phyloP scores from a whole-genome alignment of 2,329 filamentous ascomycete species.

The Helicocarpus griseus region DNA sequence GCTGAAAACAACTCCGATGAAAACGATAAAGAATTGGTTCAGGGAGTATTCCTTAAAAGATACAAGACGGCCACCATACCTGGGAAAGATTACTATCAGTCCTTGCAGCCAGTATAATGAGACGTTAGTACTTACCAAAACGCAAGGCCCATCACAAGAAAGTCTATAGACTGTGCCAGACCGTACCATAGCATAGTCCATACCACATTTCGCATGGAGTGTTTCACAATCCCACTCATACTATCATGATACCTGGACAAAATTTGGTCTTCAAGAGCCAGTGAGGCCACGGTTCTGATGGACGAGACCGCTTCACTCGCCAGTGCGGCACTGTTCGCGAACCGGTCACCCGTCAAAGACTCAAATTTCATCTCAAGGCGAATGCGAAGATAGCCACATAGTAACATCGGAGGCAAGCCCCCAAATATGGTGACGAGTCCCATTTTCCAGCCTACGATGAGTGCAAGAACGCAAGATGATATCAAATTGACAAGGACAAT shows the following conservation, averaged over 20 bases:
- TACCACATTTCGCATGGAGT: slow-evolving; percentile 15
- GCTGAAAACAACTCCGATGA: slow-evolving; percentile 31
- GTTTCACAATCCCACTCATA: slow-evolving; percentile 16
- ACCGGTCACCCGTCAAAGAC: slow-evolving; percentile 34
- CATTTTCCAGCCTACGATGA: slow-evolving; percentile 71
- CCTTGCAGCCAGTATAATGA: background rate
- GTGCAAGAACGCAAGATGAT: slow-evolving; percentile 53
- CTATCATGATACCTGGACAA: slow-evolving; percentile 26
- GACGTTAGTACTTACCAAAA: slow-evolving; percentile 27
- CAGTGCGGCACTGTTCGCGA: slow-evolving; percentile 38
- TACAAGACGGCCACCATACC: slow-evolving; percentile 49
- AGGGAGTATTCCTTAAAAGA: slow-evolving; percentile 16
- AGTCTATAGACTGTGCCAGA: slow-evolving; percentile 20
- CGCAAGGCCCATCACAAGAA: slow-evolving; percentile 3
- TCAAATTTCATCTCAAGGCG: slow-evolving; percentile 42
- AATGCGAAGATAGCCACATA: slow-evolving; percentile 31
- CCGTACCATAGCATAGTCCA: slow-evolving; percentile 23
- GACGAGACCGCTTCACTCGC: slow-evolving; percentile 43
- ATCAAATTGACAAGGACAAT: slow-evolving; percentile 66
- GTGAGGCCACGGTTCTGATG: slow-evolving; percentile 42
- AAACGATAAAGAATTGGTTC: slow-evolving; percentile 37
- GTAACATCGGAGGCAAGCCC: slow-evolving; percentile 31
- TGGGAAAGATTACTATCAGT: slow-evolving; percentile 17
- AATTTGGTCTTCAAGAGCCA: slow-evolving; percentile 39
- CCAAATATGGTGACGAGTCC: slow-evolving; percentile 52